These are phyloP conservation scores for Sungouiella thailandica DNA, from an alignment of 805 yeast species.

Conservation along the genomic window DNA sequence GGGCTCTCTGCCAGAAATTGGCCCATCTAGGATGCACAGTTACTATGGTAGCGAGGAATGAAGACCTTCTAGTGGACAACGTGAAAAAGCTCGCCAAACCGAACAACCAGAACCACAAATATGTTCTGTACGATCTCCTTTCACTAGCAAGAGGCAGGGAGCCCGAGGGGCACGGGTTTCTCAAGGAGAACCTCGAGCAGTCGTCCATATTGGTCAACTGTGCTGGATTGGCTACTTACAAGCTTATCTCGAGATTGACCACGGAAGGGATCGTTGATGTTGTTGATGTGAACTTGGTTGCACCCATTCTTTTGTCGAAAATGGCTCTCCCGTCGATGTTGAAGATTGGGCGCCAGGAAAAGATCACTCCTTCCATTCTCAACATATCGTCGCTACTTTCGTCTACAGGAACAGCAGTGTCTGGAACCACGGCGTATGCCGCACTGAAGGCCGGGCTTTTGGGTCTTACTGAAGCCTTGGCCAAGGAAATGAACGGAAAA, in stretches of 20 bases:
- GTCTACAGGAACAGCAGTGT: constrained; percentile 23
- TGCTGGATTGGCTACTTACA: constrained; percentile 61
- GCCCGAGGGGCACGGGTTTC: not conserved
- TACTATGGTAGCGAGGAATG: constrained; percentile 48
- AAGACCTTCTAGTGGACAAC: constrained; percentile 26
- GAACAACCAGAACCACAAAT: constrained; percentile 3
- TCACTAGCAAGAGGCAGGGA: constrained; percentile 2
- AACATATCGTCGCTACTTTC: constrained; percentile 68
- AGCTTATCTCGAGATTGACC: constrained; percentile 43
- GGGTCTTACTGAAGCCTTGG: constrained; percentile 56
- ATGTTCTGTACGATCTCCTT: constrained; percentile 3
- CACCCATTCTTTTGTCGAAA: constrained; percentile 58
- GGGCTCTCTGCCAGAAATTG: constrained; percentile 46
- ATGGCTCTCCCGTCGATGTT: constrained; percentile 49
- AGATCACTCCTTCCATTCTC: constrained; percentile 36
- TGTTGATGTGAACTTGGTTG: constrained; percentile 51
- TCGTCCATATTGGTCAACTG: constrained; percentile 53
- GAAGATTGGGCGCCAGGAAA: constrained; percentile 19
- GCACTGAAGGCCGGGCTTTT: constrained; percentile 69
- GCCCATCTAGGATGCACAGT: constrained; percentile 49
- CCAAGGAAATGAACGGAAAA: constrained; percentile 51
- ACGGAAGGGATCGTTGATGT: constrained; percentile 39
- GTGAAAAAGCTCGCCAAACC: constrained; percentile 10
- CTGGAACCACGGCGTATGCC: constrained; percentile 63
- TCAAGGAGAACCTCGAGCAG: constrained; percentile 8